Conservation (phyloP, 1,284 basidiomycete species). For the Austroboletus novae-zelandiae region DNA sequence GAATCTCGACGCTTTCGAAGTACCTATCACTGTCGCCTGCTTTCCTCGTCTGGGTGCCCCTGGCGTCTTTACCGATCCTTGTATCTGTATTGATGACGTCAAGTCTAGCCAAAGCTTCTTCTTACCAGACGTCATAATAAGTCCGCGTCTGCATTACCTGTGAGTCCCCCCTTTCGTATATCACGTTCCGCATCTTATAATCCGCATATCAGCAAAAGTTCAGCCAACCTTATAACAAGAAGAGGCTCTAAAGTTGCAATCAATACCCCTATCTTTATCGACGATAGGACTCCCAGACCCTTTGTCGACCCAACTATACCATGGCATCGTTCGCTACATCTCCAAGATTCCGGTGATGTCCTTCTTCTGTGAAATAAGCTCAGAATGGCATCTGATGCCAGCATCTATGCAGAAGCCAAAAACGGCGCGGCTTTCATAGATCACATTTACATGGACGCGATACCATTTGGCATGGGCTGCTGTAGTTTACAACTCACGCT, state of each 20-base stretch:
- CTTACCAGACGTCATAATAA: conserved; percentile 94
- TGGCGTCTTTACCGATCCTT: conserved; percentile 91
- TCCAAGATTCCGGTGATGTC: conserved; percentile 71
- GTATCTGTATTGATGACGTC: conserved; percentile 71
- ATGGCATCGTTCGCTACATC: conserved; percentile 75
- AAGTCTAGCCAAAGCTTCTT: conserved; percentile 89
- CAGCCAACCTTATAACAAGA: conserved; percentile 90
- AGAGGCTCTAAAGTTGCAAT: conserved; percentile 94
- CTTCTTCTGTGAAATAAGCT: conserved; percentile 4
- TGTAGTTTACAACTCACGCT: conserved; percentile 98
- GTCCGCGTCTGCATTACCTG: conserved; percentile 97
- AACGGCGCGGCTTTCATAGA: conserved; percentile 82
- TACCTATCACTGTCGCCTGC: conserved; percentile 93
- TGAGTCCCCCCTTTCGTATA: conserved; percentile 43
- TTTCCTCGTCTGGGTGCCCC: conserved; percentile 90
- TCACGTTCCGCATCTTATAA: conserved; percentile 3
- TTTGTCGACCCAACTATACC: conserved; percentile 92
- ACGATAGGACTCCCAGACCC: conserved; percentile 82
- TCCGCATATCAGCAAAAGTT: conserved; percentile 69
- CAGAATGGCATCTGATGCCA: conserved; percentile 7
- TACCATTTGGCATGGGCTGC: conserved; percentile 99
- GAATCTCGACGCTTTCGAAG: conserved; percentile 82
- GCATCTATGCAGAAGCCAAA: conserved; percentile 67
- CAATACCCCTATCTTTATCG: conserved; percentile 92
- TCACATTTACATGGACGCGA: conserved; percentile 98